Evolutionary conservation across 2,329 filamentous ascomycete genomes (phyloP).

Genomic region (Geosmithia flava): DNA sequence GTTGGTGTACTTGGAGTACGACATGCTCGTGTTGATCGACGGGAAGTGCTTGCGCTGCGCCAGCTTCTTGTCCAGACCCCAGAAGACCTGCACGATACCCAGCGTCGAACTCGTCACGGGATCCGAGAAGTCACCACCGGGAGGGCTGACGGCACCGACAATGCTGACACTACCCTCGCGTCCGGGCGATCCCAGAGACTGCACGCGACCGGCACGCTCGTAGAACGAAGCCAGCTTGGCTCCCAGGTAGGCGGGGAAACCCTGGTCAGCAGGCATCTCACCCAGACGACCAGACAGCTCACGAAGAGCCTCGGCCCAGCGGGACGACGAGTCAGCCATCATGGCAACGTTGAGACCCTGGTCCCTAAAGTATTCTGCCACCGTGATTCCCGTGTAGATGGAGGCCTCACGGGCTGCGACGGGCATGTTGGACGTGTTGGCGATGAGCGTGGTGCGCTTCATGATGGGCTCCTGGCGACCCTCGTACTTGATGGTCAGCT

Average conservation of each 20-base stretch:
- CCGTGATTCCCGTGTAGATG: slow-evolving; percentile 93
- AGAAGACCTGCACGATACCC: slow-evolving; percentile 98
- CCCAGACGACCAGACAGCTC: slow-evolving; percentile 96
- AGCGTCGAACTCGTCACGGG: slow-evolving; percentile 90
- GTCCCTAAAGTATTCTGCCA: slow-evolving; percentile 94
- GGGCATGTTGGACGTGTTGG: slow-evolving; percentile 99
- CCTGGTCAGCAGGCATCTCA: slow-evolving; percentile 99
- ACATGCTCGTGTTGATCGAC: slow-evolving; percentile 87
- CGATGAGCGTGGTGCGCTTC: slow-evolving; percentile 97
- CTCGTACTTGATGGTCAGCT: slow-evolving; percentile 88
- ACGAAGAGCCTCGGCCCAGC: slow-evolving; percentile 97
- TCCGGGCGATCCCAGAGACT: slow-evolving; percentile 77
- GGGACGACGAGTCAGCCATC: slow-evolving; percentile 98
- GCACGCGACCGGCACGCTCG: slow-evolving; percentile 86
- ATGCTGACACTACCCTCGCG: slow-evolving; percentile 91
- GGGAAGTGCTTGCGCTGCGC: slow-evolving; percentile 99
- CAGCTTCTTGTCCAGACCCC: slow-evolving; percentile 99
- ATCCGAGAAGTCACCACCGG: slow-evolving; percentile 98
- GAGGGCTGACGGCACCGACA: slow-evolving; percentile 92
- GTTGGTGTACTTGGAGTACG: slow-evolving; percentile 92
- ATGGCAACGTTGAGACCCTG: slow-evolving; percentile 96
- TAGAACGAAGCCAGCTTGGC: slow-evolving; percentile 98
- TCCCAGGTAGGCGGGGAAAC: slow-evolving; percentile 95
- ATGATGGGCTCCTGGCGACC: slow-evolving; percentile 97
- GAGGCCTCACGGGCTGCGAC: slow-evolving; percentile 96